Evolutionary conservation across 768 basidiomycete genomes (phyloP).

Genomic region (Mycena galericulata): DNA sequence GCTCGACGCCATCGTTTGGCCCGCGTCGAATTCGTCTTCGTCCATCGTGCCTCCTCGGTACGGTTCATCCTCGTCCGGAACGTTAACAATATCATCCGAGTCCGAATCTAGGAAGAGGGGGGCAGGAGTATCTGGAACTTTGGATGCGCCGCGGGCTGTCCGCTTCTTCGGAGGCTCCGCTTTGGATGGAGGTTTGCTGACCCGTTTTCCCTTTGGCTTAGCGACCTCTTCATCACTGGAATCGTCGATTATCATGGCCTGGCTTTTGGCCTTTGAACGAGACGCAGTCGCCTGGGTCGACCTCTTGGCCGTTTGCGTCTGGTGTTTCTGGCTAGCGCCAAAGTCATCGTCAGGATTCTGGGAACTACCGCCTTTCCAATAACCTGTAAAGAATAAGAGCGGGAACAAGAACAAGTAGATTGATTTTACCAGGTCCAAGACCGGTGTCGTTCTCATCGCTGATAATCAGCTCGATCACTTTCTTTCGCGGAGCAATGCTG

Average conservation of each 20-base stretch:
- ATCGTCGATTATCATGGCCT: conserved; percentile 50
- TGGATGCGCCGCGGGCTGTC: conserved; percentile 26
- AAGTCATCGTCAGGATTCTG: conserved; percentile 38
- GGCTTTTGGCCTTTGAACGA: conserved; percentile 38
- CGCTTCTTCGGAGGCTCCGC: conserved; percentile 42
- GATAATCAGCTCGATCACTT: conserved; percentile 63
- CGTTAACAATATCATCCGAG: conserved; percentile 39
- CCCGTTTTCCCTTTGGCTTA: conserved; percentile 43
- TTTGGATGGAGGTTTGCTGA: conserved; percentile 45
- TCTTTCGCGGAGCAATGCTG: conserved; percentile 36
- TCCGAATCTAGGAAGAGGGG: conserved; percentile 63
- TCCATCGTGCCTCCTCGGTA: conserved; percentile 27
- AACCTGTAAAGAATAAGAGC: conserved; percentile 51
- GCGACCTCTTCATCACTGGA: conserved; percentile 51
- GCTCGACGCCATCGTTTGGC: conserved; percentile 45
- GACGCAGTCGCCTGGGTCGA: conserved; percentile 34
- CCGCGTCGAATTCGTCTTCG: conserved; percentile 36
- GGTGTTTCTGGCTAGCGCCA: conserved; percentile 37
- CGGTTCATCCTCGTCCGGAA: conserved; percentile 41
- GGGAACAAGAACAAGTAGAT: background rate
- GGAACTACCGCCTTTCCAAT: conserved; percentile 62
- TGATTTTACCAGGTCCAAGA: conserved; percentile 60
- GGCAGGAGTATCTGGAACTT: conserved; percentile 23
- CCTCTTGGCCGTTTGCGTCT: conserved; percentile 24
- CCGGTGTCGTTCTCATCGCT: conserved; percentile 67